Base-by-base conservation (phyloP, 2,329 filamentous ascomycete species). In the Pseudocercospora fijiensis region DNA sequence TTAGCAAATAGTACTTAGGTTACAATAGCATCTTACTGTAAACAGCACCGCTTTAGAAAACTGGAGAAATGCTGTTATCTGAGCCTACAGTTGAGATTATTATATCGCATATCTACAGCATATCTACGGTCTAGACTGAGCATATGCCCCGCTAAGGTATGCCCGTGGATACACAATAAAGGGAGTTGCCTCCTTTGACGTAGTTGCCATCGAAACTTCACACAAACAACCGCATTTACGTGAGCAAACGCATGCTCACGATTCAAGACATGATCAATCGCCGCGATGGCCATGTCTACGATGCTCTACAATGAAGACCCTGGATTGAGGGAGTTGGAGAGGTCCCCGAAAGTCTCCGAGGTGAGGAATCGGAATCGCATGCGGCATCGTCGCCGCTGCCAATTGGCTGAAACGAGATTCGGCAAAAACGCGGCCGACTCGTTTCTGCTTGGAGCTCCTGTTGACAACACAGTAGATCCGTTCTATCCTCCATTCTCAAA, bases 221-320 rank as follows among this genome's bases (percentile, higher is more conserved):
- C 30, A 57, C 55, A 37, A 37, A 57, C 49, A 52, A 51, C 55
- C 13, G 16, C 49, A n/a, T 52, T 52, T 4, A n/a, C 11, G 49
- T 16, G 13, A 26, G 49, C 49, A 52, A 52, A 52, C 52, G 24
- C 28, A 56, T 26, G 27, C 52, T 30, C 30, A 11, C 52, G 1
- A 18, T 8, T 20, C 27, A 37, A 56, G 52, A 56, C n/a, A 56
- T 37, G 52, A 33, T 41, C 26, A 27, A 43, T 13, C 51, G 28
- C 41, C 20, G 51, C 62, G 26, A 70, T 70, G 69, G 69, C 69
- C 41, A 69, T 70, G 69, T 64, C 62, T 33, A 65, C 65, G 43
- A 69, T 70, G 63, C 67, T 70, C 49, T 68, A 69, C 59, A 61
- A 66, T 41, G 68, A 70, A 52, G 43, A 67, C 49, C 60, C 64